Conservation (phyloP, 768 basidiomycete species). For the Pilatotrama ljubarskyi region DNA sequence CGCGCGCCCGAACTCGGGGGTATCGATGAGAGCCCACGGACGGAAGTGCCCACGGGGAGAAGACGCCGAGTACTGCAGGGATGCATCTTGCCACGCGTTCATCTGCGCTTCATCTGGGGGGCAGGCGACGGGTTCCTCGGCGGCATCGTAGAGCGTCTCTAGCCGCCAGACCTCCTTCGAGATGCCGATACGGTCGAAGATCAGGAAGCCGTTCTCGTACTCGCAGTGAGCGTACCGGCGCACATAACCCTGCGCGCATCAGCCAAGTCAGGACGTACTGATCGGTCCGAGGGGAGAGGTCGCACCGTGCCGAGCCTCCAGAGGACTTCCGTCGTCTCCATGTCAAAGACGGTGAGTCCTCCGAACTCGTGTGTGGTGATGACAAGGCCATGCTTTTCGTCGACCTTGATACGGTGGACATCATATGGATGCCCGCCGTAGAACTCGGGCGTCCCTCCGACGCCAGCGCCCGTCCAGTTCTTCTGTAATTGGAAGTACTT, state of each 20-base stretch:
- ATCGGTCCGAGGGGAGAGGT: neutral
- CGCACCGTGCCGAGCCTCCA: slow-evolving; percentile 64
- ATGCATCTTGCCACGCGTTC: slow-evolving; percentile 27
- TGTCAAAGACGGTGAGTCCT: slow-evolving; percentile 59
- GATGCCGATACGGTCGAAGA: slow-evolving; percentile 62
- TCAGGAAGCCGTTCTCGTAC: slow-evolving; percentile 67
- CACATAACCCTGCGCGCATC: slow-evolving; percentile 45
- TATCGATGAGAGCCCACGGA: slow-evolving; percentile 58
- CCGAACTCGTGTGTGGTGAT: slow-evolving; percentile 58
- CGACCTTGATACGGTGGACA: slow-evolving; percentile 78
- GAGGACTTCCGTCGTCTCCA: slow-evolving; percentile 48
- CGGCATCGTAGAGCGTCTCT: slow-evolving; percentile 23
- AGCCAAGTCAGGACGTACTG: slow-evolving; percentile 1
- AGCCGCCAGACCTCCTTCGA: slow-evolving; percentile 74
- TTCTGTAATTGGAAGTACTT: slow-evolving; percentile 45
- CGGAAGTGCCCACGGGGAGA: slow-evolving; percentile 51
- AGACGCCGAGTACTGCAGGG: slow-evolving; percentile 16
- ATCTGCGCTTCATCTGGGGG: slow-evolving; percentile 31
- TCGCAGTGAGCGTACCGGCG: slow-evolving; percentile 67
- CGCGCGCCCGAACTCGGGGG: slow-evolving; percentile 48
- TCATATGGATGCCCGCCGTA: slow-evolving; percentile 35
- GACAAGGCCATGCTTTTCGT: slow-evolving; percentile 58
- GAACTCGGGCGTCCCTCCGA: slow-evolving; percentile 37
- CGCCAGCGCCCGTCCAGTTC: slow-evolving; percentile 57
- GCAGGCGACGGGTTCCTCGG: neutral